Percentiles rank a stretch among this genome's conserved stretches.
Conservation (phyloP, 305 asterid species). For the Fraxinus sp. region DNA sequence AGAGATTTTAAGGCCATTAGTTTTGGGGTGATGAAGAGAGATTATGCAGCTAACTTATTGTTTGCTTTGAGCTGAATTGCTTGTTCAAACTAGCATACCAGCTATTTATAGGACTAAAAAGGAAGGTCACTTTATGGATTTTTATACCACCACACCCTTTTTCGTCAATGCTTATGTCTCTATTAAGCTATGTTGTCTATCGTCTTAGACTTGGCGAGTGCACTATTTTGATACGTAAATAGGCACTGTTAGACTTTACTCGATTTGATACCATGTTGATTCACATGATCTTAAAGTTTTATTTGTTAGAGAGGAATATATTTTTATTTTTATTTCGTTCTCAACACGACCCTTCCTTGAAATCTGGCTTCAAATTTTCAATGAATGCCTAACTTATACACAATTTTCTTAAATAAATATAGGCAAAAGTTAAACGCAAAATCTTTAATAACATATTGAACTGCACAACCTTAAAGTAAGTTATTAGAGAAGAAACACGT, state of each 20-base stretch:
- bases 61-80: neutral
- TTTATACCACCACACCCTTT: neutral
- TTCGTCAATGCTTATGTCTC: constrained; percentile 2
- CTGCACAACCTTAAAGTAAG: neutral
- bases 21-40: neutral
- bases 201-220: neutral
- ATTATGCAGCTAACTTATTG: neutral
- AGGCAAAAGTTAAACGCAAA: neutral
- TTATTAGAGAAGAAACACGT: neutral
- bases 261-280: neutral
- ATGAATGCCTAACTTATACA: neutral
- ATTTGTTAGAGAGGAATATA: neutral
- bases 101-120: constrained; percentile 34
- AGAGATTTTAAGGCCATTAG: constrained; percentile 35
- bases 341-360: neutral
- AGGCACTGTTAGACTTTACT: neutral
- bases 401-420: neutral
- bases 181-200: neutral
- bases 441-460: neutral
- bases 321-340: neutral
- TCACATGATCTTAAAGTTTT: neutral
- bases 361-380: neutral
- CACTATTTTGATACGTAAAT: neutral
- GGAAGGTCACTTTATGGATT: neutral
- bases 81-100: neutral